Conservation (phyloP, 495 filamentous ascomycete genomes). For the Aspergillus hancockii region DNA sequence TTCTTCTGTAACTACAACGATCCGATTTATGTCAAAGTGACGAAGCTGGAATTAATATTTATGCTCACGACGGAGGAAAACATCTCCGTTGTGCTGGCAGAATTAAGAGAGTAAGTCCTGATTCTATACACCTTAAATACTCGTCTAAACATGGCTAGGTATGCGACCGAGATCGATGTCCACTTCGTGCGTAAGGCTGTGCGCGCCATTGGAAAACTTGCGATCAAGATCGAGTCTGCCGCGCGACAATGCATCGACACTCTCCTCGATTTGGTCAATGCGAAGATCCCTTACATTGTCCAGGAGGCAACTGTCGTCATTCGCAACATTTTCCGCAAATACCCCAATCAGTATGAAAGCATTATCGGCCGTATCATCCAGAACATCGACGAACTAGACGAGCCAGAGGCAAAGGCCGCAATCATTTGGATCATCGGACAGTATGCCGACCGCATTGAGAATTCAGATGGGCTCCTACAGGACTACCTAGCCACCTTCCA, state of each 20-base stretch:
- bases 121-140: neutral
- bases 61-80: conserved; percentile 98
- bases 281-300: conserved; percentile 99
- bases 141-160: conserved; percentile 43
- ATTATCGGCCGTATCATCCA: conserved; percentile 96
- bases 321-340: conserved; percentile 98
- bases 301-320: conserved; percentile 99
- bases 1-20: conserved; percentile 99
- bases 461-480: conserved; percentile 88
- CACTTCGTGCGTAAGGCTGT: conserved; percentile 98
- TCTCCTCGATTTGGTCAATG: conserved; percentile 88
- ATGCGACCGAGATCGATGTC: conserved; percentile 97
- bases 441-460: conserved; percentile 95
- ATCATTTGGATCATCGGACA: conserved; percentile 99
- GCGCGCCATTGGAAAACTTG: conserved; percentile 94
- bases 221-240: conserved; percentile 97
- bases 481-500: conserved; percentile 93
- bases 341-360: conserved; percentile 96
- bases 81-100: conserved; percentile 91
- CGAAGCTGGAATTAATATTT: conserved; percentile 97
- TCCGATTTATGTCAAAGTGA: conserved; percentile 99
- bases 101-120: conserved; percentile 76
- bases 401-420: conserved; percentile 98
- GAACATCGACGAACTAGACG: conserved; percentile 94
- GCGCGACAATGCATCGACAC: conserved; percentile 89